Evolutionary conservation across 1,284 basidiomycete species (phyloP).

Genomic region (Trametes hirsuta): DNA sequence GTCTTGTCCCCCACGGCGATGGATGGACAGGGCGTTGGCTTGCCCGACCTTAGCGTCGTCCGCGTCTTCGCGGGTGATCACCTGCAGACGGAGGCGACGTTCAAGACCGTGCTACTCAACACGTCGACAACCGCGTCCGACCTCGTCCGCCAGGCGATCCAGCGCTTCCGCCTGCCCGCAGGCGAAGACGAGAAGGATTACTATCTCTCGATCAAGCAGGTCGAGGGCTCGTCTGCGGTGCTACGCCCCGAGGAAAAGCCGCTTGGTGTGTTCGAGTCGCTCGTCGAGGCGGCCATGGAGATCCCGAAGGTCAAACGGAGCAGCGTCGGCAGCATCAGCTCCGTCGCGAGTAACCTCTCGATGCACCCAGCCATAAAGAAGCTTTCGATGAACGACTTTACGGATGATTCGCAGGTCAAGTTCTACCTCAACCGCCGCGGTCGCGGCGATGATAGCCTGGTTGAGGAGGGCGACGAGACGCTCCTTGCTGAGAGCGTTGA

Average conservation of each 20-base stretch:
- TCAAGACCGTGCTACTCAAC: constrained; percentile 96
- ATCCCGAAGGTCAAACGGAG: constrained; percentile 89
- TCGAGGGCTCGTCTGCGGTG: constrained; percentile 82
- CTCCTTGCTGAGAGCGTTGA: constrained; percentile 46
- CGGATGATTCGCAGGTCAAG: constrained; percentile 95
- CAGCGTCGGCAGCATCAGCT: constrained; percentile 92
- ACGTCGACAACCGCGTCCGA: constrained; percentile 83
- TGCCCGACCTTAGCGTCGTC: constrained; percentile 91
- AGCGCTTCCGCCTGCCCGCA: constrained; percentile 84
- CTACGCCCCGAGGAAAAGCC: constrained; percentile 78
- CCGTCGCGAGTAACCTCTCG: constrained; percentile 87
- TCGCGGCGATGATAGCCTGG: constrained; percentile 35
- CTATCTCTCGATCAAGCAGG: constrained; percentile 90
- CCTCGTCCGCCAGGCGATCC: constrained; percentile 89
- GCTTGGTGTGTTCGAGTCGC: constrained; percentile 82
- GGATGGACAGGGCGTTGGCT: constrained; percentile 63
- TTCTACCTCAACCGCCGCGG: constrained; percentile 84
- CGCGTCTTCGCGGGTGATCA: constrained; percentile 92
- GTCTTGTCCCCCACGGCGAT: constrained; percentile 63
- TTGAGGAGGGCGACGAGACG: constrained; percentile 54
- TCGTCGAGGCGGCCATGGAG: constrained; percentile 79
- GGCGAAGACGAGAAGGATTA: constrained; percentile 73
- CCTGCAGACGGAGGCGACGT: constrained; percentile 90
- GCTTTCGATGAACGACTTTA: constrained; percentile 94
- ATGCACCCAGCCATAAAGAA: constrained; percentile 94